A percentile compares a stretch with the other conserved stretches of the same genome.
Evolutionary conservation across 129 eudicot genomes (phyloP).

Genomic region (sunflower (Helianthus annuus)): HanXRQr2.0-SUNRISE NC_035435.2:3625952-3626451

Average conservation of each 20-base stretch:
- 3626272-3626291: no score
- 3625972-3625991: background rate
- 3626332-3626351: slow-evolving; percentile 29
- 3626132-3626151: slow-evolving; percentile 44
- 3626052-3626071: slow-evolving; percentile 55
- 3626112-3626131: background rate
- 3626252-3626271: no score
- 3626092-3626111: background rate
- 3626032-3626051: slow-evolving; percentile 65
- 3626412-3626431: slow-evolving; percentile 38
- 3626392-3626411: slow-evolving; percentile 18
- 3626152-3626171: slow-evolving; percentile 6
- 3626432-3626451: slow-evolving; percentile 19
- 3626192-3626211: slow-evolving; percentile 43
- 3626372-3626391: slow-evolving; percentile 13
- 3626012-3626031: slow-evolving; percentile 41
- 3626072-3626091: slow-evolving; percentile 40
- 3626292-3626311: no score
- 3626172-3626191: background rate
- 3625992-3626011: background rate
- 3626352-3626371: slow-evolving; percentile 37
- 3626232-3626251: slow-evolving; percentile 19
- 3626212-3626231: slow-evolving; percentile 44
- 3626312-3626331: slow-evolving; percentile 26
- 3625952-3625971: slow-evolving; percentile 47